Percentiles rank a stretch among this genome's conserved stretches.
phyloP scores from a whole-genome alignment of 345 rosid genomes.

The Eucalyptus virginea region DNA sequence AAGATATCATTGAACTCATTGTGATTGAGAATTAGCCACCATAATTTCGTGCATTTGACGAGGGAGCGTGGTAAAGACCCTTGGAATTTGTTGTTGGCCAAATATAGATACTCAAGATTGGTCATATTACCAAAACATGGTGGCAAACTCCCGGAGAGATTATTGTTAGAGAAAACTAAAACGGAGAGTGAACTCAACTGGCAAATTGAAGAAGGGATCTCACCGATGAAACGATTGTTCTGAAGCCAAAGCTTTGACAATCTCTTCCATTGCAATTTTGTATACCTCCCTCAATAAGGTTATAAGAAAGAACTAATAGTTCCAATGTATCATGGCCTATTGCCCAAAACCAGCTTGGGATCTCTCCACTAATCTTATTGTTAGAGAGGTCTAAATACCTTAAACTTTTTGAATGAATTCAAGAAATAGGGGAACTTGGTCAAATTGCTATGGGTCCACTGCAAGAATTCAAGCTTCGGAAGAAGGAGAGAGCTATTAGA shows the following conservation, averaged over 20 bases:
- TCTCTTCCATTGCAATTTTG: background rate
- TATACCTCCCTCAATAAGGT: background rate
- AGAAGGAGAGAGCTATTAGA: background rate
- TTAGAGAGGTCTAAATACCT: rapidly evolving
- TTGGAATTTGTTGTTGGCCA: background rate
- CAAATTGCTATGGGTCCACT: rapidly evolving
- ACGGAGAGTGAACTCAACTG: background rate
- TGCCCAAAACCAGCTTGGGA: background rate
- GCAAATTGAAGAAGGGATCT: background rate
- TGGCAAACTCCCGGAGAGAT: background rate
- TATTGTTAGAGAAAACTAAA: background rate
- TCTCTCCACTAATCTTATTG: background rate
- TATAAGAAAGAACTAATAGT: rapidly evolving
- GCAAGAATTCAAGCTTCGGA: rapidly evolving
- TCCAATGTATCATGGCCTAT: background rate
- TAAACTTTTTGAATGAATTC: background rate
- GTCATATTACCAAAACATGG: background rate
- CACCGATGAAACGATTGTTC: background rate
- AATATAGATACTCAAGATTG: rapidly evolving
- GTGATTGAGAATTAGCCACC: rapidly evolving
- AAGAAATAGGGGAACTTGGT: background rate
- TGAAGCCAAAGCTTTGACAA: rapidly evolving
- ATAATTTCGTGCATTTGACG: background rate
- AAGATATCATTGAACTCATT: background rate
- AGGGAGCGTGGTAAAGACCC: background rate